A percentile compares a stretch with the other conserved stretches of the same genome.
These are phyloP conservation scores for Adansonia gregorii DNA, from an alignment of 441 rosid species.

Conservation along the genomic window DNA sequence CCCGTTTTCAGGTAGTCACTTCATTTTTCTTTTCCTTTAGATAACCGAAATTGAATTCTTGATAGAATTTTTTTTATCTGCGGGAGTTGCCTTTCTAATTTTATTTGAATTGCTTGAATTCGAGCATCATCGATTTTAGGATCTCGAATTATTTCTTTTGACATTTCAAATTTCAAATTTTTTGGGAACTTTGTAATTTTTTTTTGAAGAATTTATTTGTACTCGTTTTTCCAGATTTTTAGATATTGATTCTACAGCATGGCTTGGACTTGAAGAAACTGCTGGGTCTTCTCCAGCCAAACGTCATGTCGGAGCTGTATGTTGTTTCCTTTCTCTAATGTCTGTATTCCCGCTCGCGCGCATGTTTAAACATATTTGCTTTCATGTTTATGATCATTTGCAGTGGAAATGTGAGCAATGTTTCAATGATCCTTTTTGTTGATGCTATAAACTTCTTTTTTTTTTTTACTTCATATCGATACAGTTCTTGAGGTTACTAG, in stretches of 20 bases:
- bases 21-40: neutral
- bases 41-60: conserved; percentile 5
- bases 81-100: neutral
- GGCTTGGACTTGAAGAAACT: conserved; percentile 88
- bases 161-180: conserved; percentile 16
- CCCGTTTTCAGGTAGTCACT: conserved; percentile 70
- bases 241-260: conserved; percentile 61
- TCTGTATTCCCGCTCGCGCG: neutral
- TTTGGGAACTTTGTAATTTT: neutral
- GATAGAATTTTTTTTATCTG: neutral
- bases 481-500: conserved; percentile 73
- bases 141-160: neutral
- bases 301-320: conserved; percentile 85
- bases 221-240: conserved; percentile 52
- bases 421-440: conserved; percentile 1
- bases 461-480: conserved; percentile 5
- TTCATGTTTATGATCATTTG: neutral
- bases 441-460: neutral
- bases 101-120: neutral
- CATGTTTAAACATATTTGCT: neutral
- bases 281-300: conserved; percentile 73
- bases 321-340: conserved; percentile 32
- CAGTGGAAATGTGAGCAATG: neutral
- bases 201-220: neutral
- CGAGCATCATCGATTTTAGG: neutral